Evolutionary conservation across 2,329 filamentous ascomycete genomes (phyloP), one percentile per base, ranked within the genome.

Genomic region (Nothomitra cinnamomea): DNA sequence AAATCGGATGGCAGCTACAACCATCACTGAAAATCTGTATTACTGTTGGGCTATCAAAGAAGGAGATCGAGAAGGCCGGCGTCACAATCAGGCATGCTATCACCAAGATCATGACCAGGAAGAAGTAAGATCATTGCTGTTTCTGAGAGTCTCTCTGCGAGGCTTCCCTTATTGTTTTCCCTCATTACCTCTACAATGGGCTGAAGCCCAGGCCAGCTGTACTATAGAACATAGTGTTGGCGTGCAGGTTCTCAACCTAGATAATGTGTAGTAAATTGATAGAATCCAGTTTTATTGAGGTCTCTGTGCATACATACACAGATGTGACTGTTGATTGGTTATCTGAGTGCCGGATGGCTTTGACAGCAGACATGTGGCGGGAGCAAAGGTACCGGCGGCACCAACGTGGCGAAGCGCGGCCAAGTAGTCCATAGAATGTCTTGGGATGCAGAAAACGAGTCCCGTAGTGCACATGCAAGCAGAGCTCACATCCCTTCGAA

Each of bases 41-140:
- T 53, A 95, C 89, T 0, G 85, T 79, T 3, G 92, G 85, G 1
- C 71, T 98, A 57, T 85, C 85, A 22, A 94, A 85, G 73, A 95
- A 94, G 71, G 92, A 98, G 67, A 85, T 89, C 53, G 94, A 98
- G 70, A 95, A 94, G 72, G 87, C 92, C 0, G 92, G 89, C 13
- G 80, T 83, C 6, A 82, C 79, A 8, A 89, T 98, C 60, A 77
- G 90, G 56, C 89, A 95, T 69, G 90, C 92, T 13, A 86, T 96
- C 59, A 94, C 89, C 52, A 95, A 95, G 70, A 80, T 96, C 57
- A 80, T 98, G 75, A 77, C 73, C 60, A 70, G 70, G 61, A 70
- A 69, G 63, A 75, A 68, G 59, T 72, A 25, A 28, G 19, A 6
- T 25, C 7, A 3, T 2, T 13, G 22, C 12, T 10, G 28, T 32